These are phyloP conservation scores for Phialophora chinensis DNA, from an alignment of 2,329 filamentous ascomycete species.

Conservation along the genomic window DNA sequence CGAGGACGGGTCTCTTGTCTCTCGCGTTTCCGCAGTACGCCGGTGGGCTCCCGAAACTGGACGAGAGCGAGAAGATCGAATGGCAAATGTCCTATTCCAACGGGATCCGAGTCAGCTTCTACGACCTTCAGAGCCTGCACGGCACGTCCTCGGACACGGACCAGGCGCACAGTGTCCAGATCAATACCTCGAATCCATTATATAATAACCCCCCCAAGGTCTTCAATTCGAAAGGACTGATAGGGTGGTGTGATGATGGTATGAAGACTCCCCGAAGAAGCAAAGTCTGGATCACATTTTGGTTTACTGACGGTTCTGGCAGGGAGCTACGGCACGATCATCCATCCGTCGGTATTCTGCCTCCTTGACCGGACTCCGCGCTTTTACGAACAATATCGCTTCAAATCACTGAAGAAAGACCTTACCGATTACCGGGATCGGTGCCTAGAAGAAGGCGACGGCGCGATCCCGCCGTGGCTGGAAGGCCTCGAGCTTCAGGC, in stretches of 20 bases:
- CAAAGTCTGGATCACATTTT: too few relatives aligned
- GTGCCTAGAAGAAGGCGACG: constrained; percentile 40
- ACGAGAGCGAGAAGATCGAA: constrained; percentile 32
- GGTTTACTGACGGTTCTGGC: background rate
- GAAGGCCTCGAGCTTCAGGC: constrained; percentile 37
- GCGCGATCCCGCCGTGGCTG: constrained; percentile 41
- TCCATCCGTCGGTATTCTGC: constrained; percentile 46
- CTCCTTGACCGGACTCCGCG: constrained; percentile 43
- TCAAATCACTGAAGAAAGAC: constrained; percentile 37
- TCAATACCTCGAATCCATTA: constrained; percentile 25
- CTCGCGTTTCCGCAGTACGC: constrained; percentile 37
- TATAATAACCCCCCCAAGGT: constrained; percentile 33
- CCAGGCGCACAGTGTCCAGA: constrained; percentile 31
- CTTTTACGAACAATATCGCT: constrained; percentile 40
- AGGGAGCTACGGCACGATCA: constrained; percentile 41
- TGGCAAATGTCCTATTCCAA: constrained; percentile 35
- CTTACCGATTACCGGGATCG: constrained; percentile 37
- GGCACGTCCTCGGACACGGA: constrained; percentile 21
- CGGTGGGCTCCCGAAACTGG: constrained; percentile 33
- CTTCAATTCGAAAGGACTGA: constrained; percentile 29
- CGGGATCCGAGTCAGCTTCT: constrained; percentile 34
- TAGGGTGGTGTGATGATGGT: constrained; percentile 39
- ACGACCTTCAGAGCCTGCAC: constrained; percentile 34
- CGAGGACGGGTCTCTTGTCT: constrained; percentile 16
- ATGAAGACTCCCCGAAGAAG: constrained; percentile 19